Evolutionary conservation across 176 grass and related monocot genomes (phyloP).

Genomic region (Oryza meyeriana): DNA sequence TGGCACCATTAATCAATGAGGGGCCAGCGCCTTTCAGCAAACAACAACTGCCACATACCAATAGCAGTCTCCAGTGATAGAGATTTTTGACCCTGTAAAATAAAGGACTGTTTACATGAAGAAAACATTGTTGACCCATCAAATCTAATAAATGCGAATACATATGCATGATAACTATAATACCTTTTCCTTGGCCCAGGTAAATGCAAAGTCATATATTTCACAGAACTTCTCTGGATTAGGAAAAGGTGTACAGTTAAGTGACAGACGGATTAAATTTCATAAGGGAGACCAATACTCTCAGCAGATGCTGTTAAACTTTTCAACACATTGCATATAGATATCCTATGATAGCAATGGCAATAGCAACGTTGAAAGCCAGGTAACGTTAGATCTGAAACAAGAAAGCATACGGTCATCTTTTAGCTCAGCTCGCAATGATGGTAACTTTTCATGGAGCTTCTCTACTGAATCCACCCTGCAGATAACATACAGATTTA

Average conservation of each 20-base stretch:
- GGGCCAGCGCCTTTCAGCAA: slow-evolving; percentile 90
- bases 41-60: slow-evolving; percentile 95
- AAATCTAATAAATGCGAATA: too few species aligned
- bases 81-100: slow-evolving; percentile 92
- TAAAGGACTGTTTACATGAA: neutral
- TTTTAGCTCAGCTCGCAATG: slow-evolving; percentile 81
- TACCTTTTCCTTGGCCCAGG: slow-evolving; percentile 95
- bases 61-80: slow-evolving; percentile 93
- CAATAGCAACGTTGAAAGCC: too few species aligned
- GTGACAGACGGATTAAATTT: slow-evolving; percentile 6
- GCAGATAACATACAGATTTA: too few species aligned
- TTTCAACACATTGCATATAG: neutral
- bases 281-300: too few species aligned
- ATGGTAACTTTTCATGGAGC: too few species aligned
- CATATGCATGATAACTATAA: neutral
- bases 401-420: slow-evolving; percentile 68
- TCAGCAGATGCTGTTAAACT: neutral
- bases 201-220: slow-evolving; percentile 95
- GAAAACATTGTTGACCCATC: too few species aligned
- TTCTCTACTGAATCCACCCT: too few species aligned
- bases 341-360: neutral
- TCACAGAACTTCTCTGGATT: slow-evolving; percentile 93
- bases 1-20: slow-evolving; percentile 90
- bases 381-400: neutral
- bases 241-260: slow-evolving; percentile 29